These are phyloP conservation scores for Pseudocercospora macadamiae DNA, from an alignment of 2,329 filamentous ascomycete genomes.

Conservation along the genomic window DNA sequence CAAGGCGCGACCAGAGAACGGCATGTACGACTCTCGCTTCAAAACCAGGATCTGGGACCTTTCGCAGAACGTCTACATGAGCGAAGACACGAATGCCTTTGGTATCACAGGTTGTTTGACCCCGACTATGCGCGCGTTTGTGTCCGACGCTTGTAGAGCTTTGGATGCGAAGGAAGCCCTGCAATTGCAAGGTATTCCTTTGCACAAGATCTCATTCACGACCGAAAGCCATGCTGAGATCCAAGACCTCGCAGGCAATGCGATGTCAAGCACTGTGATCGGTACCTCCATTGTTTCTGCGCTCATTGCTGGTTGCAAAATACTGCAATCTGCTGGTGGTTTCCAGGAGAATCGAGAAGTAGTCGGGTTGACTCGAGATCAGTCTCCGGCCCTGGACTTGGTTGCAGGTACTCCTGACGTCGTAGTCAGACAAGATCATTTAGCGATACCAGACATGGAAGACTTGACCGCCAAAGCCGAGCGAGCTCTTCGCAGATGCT, in stretches of 20 bases:
- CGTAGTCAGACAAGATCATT: no score
- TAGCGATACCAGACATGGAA: no score
- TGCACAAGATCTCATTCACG: conserved; percentile 64
- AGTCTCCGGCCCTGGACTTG: no score
- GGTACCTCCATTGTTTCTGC: conserved; percentile 64
- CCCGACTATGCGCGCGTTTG: conserved; percentile 63
- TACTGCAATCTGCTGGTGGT: no score
- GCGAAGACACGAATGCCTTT: conserved; percentile 49
- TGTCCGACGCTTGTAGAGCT: conserved; percentile 63
- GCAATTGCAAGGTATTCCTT: conserved; percentile 68
- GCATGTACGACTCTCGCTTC: conserved; percentile 60
- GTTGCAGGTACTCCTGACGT: no score
- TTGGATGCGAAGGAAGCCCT: conserved; percentile 67
- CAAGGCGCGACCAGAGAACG: conserved; percentile 40
- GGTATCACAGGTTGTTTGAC: conserved; percentile 71
- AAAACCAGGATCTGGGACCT: conserved; percentile 65
- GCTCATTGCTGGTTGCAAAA: conserved; percentile 50
- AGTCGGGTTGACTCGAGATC: no score
- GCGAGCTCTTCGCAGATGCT: conserved; percentile 44
- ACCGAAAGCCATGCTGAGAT: conserved; percentile 61
- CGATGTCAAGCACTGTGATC: conserved; percentile 76
- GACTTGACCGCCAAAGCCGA: conserved; percentile 10
- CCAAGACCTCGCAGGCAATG: conserved; percentile 75
- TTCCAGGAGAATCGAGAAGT: no score
- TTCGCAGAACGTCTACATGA: conserved; percentile 73